These are phyloP conservation scores for Xanthoconium stramineum DNA, from an alignment of 768 basidiomycete species.

Conservation along the genomic window DNA sequence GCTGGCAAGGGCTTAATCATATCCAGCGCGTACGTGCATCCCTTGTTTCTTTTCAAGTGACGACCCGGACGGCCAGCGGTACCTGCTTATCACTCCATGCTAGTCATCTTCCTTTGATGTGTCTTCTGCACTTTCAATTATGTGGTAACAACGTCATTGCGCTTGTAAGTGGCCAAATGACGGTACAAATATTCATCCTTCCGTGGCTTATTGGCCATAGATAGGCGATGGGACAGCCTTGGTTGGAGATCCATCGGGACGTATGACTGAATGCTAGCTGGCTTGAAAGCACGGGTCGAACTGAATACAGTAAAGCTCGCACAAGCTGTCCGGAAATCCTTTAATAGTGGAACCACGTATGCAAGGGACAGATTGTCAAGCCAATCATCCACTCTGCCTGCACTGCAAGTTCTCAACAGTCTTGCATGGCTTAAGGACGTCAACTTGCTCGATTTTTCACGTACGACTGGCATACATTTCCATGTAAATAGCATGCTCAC, in stretches of 20 bases:
- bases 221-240: constrained; percentile 95
- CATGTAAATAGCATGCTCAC: constrained; percentile 88
- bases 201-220: constrained; percentile 38
- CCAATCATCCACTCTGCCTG: constrained; percentile 5
- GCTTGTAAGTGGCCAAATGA: constrained; percentile 53
- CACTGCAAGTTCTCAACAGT: constrained; percentile 56
- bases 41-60: neutral
- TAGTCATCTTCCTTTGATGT: constrained; percentile 88
- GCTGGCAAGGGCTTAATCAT: constrained; percentile 78
- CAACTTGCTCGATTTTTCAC: constrained; percentile 79
- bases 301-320: constrained; percentile 65
- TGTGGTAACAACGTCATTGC: constrained; percentile 80
- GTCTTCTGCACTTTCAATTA: constrained; percentile 82
- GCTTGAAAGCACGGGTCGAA: constrained; percentile 57
- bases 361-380: constrained; percentile 38
- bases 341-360: constrained; percentile 60
- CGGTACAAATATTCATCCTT: neutral
- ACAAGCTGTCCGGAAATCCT: constrained; percentile 67
- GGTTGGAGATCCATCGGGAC: constrained; percentile 94
- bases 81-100: constrained; percentile 67
- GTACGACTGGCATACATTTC: constrained; percentile 72
- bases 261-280: constrained; percentile 73
- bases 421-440: constrained; percentile 76
- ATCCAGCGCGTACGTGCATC: constrained; percentile 69
- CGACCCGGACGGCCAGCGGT: neutral